phyloP scores from a whole-genome alignment of 2,329 filamentous ascomycete species.

The Colletotrichum agaves region DNA sequence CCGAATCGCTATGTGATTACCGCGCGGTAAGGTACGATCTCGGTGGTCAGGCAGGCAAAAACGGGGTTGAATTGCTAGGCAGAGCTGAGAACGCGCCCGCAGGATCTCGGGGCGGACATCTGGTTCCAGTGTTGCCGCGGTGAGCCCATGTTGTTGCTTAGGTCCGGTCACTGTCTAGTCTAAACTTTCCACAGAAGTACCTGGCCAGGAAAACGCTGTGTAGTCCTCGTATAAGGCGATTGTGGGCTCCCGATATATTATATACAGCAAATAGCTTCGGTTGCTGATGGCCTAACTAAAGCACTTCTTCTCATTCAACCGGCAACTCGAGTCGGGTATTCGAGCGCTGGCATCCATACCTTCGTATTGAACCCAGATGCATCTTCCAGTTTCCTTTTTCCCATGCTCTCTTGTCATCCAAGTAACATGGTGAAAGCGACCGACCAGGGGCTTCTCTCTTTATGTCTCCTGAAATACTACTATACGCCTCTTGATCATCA shows the following conservation, averaged over 20 bases:
- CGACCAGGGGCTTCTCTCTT: constrained; percentile 36
- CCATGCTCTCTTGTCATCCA: constrained; percentile 30
- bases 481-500: constrained; percentile 37
- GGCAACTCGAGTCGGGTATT: constrained; percentile 11
- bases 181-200: no score
- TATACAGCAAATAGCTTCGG: constrained; percentile 31
- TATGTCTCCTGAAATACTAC: constrained; percentile 36
- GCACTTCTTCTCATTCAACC: constrained; percentile 5
- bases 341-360: not conserved
- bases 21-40: not conserved
- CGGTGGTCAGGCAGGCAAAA: not conserved
- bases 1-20: not conserved
- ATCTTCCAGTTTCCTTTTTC: not conserved
- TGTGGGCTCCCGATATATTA: constrained; percentile 30
- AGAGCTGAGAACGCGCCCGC: constrained; percentile 1
- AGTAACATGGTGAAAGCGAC: constrained; percentile 38
- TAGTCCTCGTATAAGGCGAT: constrained; percentile 2
- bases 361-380: constrained; percentile 19
- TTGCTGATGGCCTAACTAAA: constrained; percentile 27
- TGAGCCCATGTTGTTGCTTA: no score
- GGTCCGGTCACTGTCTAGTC: no score
- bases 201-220: no score
- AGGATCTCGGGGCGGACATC: not conserved
- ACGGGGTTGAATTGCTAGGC: constrained; percentile 14
- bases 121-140: not conserved